These are phyloP conservation scores for Suhomyces bolitotheri DNA, from an alignment of 1,139 yeast species.

Conservation along the genomic window DNA sequence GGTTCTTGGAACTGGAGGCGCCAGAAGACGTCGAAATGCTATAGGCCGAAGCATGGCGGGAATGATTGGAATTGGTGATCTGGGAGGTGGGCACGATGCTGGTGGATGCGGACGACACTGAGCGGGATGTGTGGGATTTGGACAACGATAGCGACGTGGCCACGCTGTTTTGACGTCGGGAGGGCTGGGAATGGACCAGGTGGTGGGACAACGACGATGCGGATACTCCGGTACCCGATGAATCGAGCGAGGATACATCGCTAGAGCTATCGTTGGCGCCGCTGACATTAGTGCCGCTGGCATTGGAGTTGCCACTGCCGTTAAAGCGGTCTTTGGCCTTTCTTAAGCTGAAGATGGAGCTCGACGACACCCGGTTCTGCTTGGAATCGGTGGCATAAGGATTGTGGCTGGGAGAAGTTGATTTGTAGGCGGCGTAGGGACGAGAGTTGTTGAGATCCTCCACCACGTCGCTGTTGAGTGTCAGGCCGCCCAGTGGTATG, in stretches of 20 bases:
- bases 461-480: conserved; percentile 24
- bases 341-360: conserved; percentile 42
- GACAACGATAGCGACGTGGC: conserved; percentile 8
- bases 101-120: conserved; percentile 20
- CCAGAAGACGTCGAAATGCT: conserved; percentile 24
- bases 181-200: background rate
- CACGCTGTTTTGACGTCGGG: conserved; percentile 12
- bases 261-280: conserved; percentile 29
- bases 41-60: conserved; percentile 44
- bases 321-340: conserved; percentile 24
- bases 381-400: conserved; percentile 6
- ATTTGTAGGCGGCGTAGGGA: conserved; percentile 25
- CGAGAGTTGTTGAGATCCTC: conserved; percentile 38
- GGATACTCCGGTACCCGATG: conserved; percentile 27
- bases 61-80: conserved; percentile 35
- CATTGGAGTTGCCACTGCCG: too few relatives aligned
- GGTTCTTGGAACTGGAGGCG: conserved; percentile 20
- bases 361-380: conserved; percentile 34
- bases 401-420: conserved; percentile 9
- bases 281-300: too few relatives aligned
- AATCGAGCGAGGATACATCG: conserved; percentile 39
- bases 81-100: conserved; percentile 35
- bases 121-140: conserved; percentile 18
- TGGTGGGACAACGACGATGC: background rate
- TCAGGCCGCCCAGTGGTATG: conserved; percentile 6